These are phyloP conservation scores for Pseudotsuga menziesii DNA, from an alignment of 75 land plant genomes.

Conservation along the genomic window DNA sequence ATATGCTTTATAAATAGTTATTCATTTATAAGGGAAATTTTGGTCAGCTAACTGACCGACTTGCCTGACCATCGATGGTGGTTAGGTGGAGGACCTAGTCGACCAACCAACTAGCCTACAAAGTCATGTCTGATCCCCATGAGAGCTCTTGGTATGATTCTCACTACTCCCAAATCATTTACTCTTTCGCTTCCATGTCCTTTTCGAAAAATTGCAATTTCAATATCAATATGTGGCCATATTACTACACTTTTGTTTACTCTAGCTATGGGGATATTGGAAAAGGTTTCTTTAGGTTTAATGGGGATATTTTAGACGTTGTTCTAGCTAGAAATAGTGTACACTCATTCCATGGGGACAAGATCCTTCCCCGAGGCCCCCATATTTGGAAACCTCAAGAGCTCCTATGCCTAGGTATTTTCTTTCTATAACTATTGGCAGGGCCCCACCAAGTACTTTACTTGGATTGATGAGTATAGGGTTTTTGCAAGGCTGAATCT, in stretches of 20 bases:
- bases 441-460: constrained; percentile 82
- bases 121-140: no score
- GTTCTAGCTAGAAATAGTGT: constrained; percentile 56
- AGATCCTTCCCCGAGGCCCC: constrained; percentile 54
- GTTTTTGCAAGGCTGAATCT: constrained; percentile 31
- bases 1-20: no score
- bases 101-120: no score
- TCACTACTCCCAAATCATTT: constrained; percentile 79
- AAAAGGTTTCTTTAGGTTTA: constrained; percentile 78
- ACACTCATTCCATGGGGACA: constrained; percentile 37
- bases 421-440: constrained; percentile 82
- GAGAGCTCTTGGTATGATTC: no score
- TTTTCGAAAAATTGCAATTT: background rate
- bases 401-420: constrained; percentile 53
- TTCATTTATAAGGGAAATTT: no score
- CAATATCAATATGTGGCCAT: constrained; percentile 67
- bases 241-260: constrained; percentile 62
- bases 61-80: no score
- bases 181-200: constrained; percentile 24
- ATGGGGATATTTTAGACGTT: constrained; percentile 63
- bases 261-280: constrained; percentile 66
- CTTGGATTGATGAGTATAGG: constrained; percentile 82
- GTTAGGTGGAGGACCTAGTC: no score
- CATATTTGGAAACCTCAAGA: constrained; percentile 55
- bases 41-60: no score